These are phyloP conservation scores for Populus hybrid DNA, from an alignment of 441 rosid genomes.

Conservation along the genomic window DNA sequence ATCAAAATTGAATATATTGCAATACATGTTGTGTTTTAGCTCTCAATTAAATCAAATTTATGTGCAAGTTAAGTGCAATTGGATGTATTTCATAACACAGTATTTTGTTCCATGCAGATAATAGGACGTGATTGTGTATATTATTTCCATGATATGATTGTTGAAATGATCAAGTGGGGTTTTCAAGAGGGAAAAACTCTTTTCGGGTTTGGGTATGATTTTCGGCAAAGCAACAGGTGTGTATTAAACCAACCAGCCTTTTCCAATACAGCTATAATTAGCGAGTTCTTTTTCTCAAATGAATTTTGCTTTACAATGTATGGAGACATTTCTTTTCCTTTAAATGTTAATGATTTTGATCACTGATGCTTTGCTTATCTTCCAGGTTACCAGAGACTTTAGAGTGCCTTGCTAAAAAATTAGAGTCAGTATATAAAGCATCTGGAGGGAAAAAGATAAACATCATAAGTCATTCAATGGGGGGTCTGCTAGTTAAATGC, in stretches of 20 bases:
- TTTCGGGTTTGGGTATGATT: conserved; percentile 98
- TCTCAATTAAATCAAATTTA: too few species aligned
- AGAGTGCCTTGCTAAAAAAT: conserved; percentile 60
- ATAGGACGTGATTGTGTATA: conserved; percentile 78
- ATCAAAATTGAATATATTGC: too few species aligned
- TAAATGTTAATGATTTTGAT: too few species aligned
- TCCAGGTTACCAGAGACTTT: conserved; percentile 68
- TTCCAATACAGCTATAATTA: background rate
- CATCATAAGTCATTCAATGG: conserved; percentile 93
- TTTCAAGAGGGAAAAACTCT: too few species aligned
- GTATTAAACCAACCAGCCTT: background rate
- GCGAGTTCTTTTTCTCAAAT: background rate
- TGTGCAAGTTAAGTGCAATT: too few species aligned
- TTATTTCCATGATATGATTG: conserved; percentile 95
- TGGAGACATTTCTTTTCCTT: too few species aligned
- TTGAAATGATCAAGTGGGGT: conserved; percentile 91
- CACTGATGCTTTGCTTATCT: background rate
- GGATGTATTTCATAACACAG: background rate
- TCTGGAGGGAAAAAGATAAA: conserved; percentile 93
- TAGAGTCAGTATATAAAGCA: conserved; percentile 66
- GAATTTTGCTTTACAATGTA: background rate
- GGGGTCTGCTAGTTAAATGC: conserved; percentile 90
- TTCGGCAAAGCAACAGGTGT: conserved; percentile 96
- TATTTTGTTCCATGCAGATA: conserved; percentile 40
- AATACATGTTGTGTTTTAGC: too few species aligned